Conservation (phyloP, 345 rosid species). For the Citrus australasica region DNA sequence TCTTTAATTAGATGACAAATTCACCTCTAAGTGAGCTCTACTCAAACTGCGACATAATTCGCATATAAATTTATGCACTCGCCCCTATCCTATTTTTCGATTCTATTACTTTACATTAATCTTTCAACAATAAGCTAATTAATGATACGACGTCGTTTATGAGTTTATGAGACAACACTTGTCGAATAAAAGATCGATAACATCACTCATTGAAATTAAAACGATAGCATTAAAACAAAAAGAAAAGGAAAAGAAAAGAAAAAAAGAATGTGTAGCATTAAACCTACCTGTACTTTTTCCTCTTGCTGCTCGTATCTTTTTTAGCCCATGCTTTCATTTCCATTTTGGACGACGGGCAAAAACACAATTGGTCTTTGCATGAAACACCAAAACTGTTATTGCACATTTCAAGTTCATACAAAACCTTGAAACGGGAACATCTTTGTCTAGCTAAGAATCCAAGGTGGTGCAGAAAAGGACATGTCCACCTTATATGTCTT, state of each 20-base stretch:
- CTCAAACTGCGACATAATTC: too few species aligned
- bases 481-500: constrained; percentile 18
- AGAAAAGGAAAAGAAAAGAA: not conserved
- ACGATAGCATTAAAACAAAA: too few species aligned
- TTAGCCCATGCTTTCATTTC: not conserved
- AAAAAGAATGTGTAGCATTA: not conserved
- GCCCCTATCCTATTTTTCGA: too few species aligned
- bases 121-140: too few species aligned
- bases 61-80: too few species aligned
- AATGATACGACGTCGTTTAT: too few species aligned
- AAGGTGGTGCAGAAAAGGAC: constrained; percentile 10
- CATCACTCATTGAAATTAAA: not conserved
- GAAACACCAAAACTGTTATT: not conserved
- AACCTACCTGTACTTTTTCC: not conserved
- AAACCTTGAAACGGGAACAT: constrained; percentile 12
- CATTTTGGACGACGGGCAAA: not conserved
- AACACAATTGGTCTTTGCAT: too few species aligned
- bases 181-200: too few species aligned
- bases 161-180: too few species aligned
- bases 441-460: not conserved
- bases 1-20: not conserved
- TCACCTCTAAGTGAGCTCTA: not conserved
- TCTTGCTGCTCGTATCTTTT: not conserved
- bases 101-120: too few species aligned
- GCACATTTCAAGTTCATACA: not conserved